phyloP scores from a whole-genome alignment of 768 basidiomycete genomes.

The Pleurotus sapidus region DNA sequence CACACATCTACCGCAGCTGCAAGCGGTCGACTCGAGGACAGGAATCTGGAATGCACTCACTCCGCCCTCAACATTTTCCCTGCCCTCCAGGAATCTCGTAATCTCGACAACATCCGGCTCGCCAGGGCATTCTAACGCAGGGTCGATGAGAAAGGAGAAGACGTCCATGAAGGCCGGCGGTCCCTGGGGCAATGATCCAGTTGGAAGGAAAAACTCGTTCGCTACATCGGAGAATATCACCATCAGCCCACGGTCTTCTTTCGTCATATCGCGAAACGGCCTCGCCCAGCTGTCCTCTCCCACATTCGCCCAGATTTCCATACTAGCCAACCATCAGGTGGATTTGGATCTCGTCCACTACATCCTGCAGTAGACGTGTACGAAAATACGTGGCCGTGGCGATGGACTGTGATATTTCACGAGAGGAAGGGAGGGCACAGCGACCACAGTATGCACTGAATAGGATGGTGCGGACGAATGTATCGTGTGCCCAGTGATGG shows the following conservation, averaged over 20 bases:
- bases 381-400: not conserved
- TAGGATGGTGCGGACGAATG: slow-evolving; percentile 13
- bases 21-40: not conserved
- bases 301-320: not conserved
- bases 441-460: slow-evolving; percentile 13
- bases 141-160: not conserved
- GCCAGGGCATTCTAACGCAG: not conserved
- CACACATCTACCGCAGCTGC: not conserved
- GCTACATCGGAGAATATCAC: slow-evolving; percentile 7
- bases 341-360: not conserved
- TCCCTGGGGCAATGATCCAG: not conserved
- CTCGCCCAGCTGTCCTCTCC: slow-evolving; percentile 8
- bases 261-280: slow-evolving; percentile 9
- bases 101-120: not conserved
- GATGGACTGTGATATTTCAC: slow-evolving; percentile 3
- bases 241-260: slow-evolving; percentile 10
- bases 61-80: not conserved
- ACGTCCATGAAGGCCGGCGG: slow-evolving; percentile 1
- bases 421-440: slow-evolving; percentile 7
- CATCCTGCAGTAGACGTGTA: not conserved
- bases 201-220: slow-evolving; percentile 6
- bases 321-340: not conserved
- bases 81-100: not conserved
- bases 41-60: not conserved
- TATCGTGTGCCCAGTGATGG: slow-evolving; percentile 16